phyloP scores from a whole-genome alignment of 345 rosid species.

The Kernera saxatilis region DNA sequence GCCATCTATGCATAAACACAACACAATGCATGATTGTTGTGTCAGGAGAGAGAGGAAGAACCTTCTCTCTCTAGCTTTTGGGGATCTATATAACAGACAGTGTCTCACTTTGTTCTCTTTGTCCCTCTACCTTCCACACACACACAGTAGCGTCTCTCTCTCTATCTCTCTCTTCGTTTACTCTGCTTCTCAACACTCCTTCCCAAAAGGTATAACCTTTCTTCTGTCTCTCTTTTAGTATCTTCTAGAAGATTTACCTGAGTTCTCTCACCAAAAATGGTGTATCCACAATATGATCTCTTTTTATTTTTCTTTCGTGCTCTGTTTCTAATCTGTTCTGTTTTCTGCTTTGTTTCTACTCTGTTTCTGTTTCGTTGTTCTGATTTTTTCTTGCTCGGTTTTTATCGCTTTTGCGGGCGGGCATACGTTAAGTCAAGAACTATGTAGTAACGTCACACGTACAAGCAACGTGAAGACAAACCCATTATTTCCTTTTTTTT shows the following conservation, averaged over 20 bases:
- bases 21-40: conserved; percentile 80
- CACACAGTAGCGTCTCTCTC: conserved; percentile 5
- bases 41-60: conserved; percentile 58
- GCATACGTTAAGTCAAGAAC: neutral
- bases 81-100: conserved; percentile 50
- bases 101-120: conserved; percentile 40
- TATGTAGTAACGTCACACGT: conserved; percentile 19
- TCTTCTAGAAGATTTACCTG: conserved; percentile 4
- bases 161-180: neutral
- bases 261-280: neutral
- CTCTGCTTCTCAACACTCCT: conserved; percentile 34
- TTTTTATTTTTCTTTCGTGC: neutral
- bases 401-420: neutral
- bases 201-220: conserved; percentile 37
- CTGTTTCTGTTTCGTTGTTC: neutral
- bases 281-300: neutral
- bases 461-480: conserved; percentile 26
- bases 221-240: neutral
- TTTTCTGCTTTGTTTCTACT: neutral
- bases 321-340: neutral
- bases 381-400: neutral
- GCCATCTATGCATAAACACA: conserved; percentile 72
- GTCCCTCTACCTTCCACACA: conserved; percentile 45
- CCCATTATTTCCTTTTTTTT: neutral
- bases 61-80: conserved; percentile 28